A percentile compares a stretch with the other conserved stretches of the same genome.
Evolutionary conservation across 371 early-diverging fungal species (phyloP).

Genomic region (Smittium culicis): DNA sequence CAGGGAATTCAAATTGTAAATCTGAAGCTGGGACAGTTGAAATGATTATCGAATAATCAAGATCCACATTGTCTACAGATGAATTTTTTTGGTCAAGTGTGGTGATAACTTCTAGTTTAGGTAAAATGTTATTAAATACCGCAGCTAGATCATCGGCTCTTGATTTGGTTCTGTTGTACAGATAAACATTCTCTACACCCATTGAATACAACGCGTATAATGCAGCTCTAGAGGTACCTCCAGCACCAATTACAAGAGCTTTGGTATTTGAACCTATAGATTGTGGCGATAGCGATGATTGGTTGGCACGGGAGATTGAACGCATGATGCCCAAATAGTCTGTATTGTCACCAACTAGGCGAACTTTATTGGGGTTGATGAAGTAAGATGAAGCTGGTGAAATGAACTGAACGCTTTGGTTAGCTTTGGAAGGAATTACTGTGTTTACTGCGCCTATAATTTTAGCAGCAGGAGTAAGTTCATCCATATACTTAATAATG

Average conservation of each 20-base stretch:
- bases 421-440: constrained; percentile 28
- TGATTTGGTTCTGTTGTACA: constrained; percentile 76
- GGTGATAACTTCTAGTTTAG: constrained; percentile 25
- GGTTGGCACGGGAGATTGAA: constrained; percentile 39
- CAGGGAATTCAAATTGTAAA: constrained; percentile 35
- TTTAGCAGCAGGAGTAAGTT: constrained; percentile 57
- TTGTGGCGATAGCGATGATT: constrained; percentile 12
- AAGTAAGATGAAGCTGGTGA: neutral
- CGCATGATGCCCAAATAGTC: constrained; percentile 81
- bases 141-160: constrained; percentile 57
- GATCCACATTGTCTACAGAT: neutral
- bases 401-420: neutral
- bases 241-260: constrained; percentile 88
- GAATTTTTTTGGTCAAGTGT: constrained; percentile 17
- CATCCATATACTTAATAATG: constrained; percentile 55
- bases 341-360: constrained; percentile 78
- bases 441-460: constrained; percentile 92
- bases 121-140: constrained; percentile 45
- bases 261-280: constrained; percentile 15
- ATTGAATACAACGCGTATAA: constrained; percentile 68
- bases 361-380: constrained; percentile 24
- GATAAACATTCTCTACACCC: constrained; percentile 45
- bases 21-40: constrained; percentile 74
- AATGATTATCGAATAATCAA: constrained; percentile 27
- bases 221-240: constrained; percentile 90